These are phyloP conservation scores for Yamadazyma insecticola DNA, from an alignment of 805 yeast species.

Conservation along the genomic window DNA sequence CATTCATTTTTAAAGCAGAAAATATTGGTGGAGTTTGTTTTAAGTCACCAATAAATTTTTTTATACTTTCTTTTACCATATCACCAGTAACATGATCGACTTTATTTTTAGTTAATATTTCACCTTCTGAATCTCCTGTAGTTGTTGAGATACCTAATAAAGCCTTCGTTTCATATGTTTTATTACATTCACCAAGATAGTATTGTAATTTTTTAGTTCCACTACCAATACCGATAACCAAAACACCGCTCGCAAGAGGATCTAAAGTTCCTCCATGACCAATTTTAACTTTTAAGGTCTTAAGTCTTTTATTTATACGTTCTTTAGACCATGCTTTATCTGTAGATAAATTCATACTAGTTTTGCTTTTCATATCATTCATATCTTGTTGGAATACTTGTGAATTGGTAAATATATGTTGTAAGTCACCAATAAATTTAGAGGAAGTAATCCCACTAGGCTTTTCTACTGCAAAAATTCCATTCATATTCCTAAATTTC, in stretches of 20 bases:
- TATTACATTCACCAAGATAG: slow-evolving; percentile 69
- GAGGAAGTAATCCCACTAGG: slow-evolving; percentile 85
- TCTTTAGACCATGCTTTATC: slow-evolving; percentile 39
- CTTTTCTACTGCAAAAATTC: slow-evolving; percentile 87
- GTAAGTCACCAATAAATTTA: slow-evolving; percentile 63
- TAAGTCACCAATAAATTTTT: slow-evolving; percentile 73
- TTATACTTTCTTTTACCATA: slow-evolving; percentile 44
- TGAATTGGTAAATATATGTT: slow-evolving; percentile 57
- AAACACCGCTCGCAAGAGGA: slow-evolving; percentile 91
- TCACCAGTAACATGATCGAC: slow-evolving; percentile 55
- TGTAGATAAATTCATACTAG: slow-evolving; percentile 34
- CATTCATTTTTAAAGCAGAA: slow-evolving; percentile 92
- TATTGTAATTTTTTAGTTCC: slow-evolving; percentile 82
- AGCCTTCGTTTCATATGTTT: slow-evolving; percentile 80
- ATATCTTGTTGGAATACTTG: slow-evolving; percentile 52
- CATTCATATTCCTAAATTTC: slow-evolving; percentile 55
- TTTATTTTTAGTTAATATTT: slow-evolving; percentile 56
- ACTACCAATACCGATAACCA: slow-evolving; percentile 84
- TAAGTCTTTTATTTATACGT: slow-evolving; percentile 48
- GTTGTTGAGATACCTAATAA: slow-evolving; percentile 87
- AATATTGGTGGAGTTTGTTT: slow-evolving; percentile 93
- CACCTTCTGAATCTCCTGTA: slow-evolving; percentile 92
- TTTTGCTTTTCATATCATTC: slow-evolving; percentile 43
- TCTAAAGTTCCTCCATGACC: slow-evolving; percentile 99
- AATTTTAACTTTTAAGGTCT: slow-evolving; percentile 67